phyloP scores from a whole-genome alignment of 305 asterid species.

The Fraxinus greggii region DNA sequence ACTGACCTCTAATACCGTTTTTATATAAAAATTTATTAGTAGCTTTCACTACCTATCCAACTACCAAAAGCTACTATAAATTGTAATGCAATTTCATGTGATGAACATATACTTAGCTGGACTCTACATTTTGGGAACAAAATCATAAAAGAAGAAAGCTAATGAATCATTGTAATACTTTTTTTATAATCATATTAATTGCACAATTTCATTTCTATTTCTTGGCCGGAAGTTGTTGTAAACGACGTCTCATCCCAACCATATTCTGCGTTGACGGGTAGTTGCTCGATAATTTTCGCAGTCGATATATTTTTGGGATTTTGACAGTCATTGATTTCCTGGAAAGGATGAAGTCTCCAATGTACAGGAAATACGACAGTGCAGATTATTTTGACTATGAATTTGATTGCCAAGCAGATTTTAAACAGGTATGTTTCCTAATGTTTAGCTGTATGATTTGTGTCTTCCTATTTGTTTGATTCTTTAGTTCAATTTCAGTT shows the following conservation, averaged over 20 bases:
- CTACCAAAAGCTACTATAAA: slow-evolving; percentile 30
- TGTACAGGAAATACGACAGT: slow-evolving; percentile 28
- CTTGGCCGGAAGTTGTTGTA: not conserved
- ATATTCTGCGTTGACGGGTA: not conserved
- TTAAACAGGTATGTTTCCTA: slow-evolving; percentile 42
- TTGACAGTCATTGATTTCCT: not conserved
- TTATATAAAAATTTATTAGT: not conserved
- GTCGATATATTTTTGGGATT: not conserved
- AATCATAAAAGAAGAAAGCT: not conserved
- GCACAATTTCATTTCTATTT: not conserved
- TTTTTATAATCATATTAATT: not conserved
- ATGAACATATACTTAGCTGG: slow-evolving; percentile 30
- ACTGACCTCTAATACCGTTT: not conserved
- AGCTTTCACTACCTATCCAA: slow-evolving; percentile 26
- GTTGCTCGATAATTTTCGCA: not conserved
- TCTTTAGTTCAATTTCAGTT: slow-evolving; percentile 38
- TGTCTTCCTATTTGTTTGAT: not conserved
- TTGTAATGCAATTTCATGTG: slow-evolving; percentile 19
- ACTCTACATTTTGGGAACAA: slow-evolving; percentile 21
- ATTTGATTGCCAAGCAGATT: slow-evolving; percentile 63
- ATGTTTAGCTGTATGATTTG: not conserved
- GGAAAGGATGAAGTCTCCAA: slow-evolving; percentile 45
- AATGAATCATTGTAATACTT: not conserved
- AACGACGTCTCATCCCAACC: not conserved
- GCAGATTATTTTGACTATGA: slow-evolving; percentile 35